Base-by-base conservation (phyloP, 169 alveolate species). In the Plasmodium malariae region DNA sequence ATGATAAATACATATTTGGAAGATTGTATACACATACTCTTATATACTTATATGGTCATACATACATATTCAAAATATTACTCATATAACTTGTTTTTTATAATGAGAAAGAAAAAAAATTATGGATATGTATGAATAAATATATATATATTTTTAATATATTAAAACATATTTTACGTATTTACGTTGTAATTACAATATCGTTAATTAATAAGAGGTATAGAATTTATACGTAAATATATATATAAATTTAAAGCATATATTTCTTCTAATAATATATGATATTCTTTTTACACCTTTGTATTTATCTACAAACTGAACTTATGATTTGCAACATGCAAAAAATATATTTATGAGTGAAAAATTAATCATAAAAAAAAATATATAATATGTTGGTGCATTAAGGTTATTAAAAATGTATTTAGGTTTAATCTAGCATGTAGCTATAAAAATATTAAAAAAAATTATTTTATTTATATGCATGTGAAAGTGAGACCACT, bases 341-440 rank as follows among this genome's bases (percentile, higher is more conserved):
- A 78, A 78, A 45, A 78, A 78, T 36, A 40, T 36, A 62, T 60
- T 9, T 19, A 32, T 30, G 21, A 34, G 45, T 78, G 60, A 28
- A 78, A 34, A 28, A 43, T 60, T 43, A 62, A 26, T 26, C 19
- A 12, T 37, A 78, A 49, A 78, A 32, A 51, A 55, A 45, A 78
- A 48, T 62, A 36, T 24, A 30, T 78, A 65, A 34, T 28, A 60
- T 78, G 57, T 65, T 62, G 78, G 74, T 63, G 89, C 89, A 62
- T 26, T 78, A 63, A 63, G 87, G 26, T 65, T 78, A 51, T 68
- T 78, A 78, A 62, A 57, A 21, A 62, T 63, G 21, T 60, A 78
- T 63, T 78, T 78, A 78, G 89, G 89, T 78, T 78, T 62, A 78
- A 78, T 78, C 89, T 78, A 78, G 72, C 40, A 78, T 62, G 34